Conservation (phyloP, 257 asterid genomes). For the Solanum appendiculatum region DNA sequence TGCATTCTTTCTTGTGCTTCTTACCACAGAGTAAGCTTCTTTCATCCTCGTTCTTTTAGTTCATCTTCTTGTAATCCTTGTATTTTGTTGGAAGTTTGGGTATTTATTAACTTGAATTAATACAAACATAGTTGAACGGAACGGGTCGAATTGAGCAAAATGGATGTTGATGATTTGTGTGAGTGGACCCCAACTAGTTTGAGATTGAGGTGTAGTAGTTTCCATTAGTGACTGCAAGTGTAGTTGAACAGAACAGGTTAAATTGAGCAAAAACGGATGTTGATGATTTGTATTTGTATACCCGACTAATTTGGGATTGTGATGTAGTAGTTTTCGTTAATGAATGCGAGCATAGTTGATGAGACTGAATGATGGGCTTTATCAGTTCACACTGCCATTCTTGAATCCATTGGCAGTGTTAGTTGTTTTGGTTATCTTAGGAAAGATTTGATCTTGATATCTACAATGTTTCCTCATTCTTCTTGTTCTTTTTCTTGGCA, state of each 20-base stretch:
- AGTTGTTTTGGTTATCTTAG: neutral
- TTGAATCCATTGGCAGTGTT: neutral
- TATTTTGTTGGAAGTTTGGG: neutral
- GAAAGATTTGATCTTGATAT: neutral
- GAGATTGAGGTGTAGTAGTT: neutral
- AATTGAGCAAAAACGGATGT: neutral
- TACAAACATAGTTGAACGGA: neutral
- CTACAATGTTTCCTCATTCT: neutral
- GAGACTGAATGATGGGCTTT: neutral
- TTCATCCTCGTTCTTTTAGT: neutral
- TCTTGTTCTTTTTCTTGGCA: neutral
- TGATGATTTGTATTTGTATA: neutral
- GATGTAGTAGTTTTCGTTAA: neutral
- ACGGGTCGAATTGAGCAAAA: neutral
- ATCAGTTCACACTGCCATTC: neutral
- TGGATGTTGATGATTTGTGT: neutral
- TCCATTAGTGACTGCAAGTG: neutral
- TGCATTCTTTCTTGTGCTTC: constrained; percentile 76
- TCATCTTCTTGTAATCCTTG: neutral
- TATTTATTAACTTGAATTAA: neutral
- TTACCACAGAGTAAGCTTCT: constrained; percentile 47
- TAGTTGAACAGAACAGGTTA: neutral
- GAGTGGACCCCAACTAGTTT: neutral
- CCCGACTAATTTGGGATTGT: neutral
- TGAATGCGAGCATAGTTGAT: neutral